Evolutionary conservation across 805 yeast species (phyloP).

Genomic region (Starmerella sirachaensis): DNA sequence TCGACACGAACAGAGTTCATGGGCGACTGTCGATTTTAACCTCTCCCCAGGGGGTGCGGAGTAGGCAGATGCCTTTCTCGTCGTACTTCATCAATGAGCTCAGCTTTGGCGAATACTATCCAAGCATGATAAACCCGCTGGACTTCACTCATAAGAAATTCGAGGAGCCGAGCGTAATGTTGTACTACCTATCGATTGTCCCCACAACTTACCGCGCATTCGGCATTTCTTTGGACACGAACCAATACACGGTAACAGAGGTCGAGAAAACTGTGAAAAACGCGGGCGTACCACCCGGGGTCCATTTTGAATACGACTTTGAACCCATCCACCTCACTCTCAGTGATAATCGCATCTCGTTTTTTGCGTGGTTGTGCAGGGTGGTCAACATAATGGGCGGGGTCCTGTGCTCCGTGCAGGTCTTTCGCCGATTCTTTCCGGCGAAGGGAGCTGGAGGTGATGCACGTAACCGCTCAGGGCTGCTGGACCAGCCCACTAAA

Average conservation of each 20-base stretch:
- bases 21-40: slow-evolving; percentile 64
- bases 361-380: slow-evolving; percentile 63
- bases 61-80: slow-evolving; percentile 45
- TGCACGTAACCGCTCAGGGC: slow-evolving; percentile 6
- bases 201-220: slow-evolving; percentile 58
- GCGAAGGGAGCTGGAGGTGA: not conserved
- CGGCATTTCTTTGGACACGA: slow-evolving; percentile 65
- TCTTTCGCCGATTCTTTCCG: slow-evolving; percentile 2
- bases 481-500: slow-evolving; percentile 12
- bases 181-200: slow-evolving; percentile 65
- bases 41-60: too few relatives aligned
- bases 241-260: slow-evolving; percentile 54
- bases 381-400: slow-evolving; percentile 79
- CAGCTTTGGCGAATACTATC: slow-evolving; percentile 83
- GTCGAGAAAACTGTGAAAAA: not conserved
- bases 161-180: slow-evolving; percentile 34
- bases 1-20: slow-evolving; percentile 72
- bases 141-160: slow-evolving; percentile 59
- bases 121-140: slow-evolving; percentile 76
- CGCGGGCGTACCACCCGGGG: slow-evolving; percentile 47
- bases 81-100: slow-evolving; percentile 77
- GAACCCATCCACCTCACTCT: slow-evolving; percentile 70
- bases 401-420: slow-evolving; percentile 31
- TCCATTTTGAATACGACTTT: slow-evolving; percentile 72
- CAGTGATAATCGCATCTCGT: slow-evolving; percentile 61